Percentiles rank a stretch among this genome's conserved stretches.
Conservation (phyloP, 768 basidiomycete species). For the Rhodosporidiobolus odoratus region DNA sequence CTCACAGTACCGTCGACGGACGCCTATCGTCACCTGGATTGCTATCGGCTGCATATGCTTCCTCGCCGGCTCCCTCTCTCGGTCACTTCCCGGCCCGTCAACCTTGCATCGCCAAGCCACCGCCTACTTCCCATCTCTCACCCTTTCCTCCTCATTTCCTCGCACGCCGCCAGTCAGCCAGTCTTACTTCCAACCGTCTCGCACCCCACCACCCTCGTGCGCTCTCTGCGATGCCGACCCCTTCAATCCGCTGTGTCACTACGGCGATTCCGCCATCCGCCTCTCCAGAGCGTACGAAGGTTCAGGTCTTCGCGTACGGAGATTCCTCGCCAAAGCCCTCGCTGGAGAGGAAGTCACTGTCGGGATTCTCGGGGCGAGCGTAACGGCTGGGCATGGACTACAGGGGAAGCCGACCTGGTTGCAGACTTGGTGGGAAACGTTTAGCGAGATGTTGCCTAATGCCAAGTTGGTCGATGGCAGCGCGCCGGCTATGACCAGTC, state of each 20-base stretch:
- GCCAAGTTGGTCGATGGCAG: not conserved
- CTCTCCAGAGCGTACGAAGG: conserved; percentile 37
- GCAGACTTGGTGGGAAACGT: not conserved
- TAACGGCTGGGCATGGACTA: conserved; percentile 18
- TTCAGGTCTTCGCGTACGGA: conserved; percentile 25
- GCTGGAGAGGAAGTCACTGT: conserved; percentile 34
- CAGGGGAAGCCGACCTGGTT: not conserved
- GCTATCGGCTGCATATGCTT: not conserved
- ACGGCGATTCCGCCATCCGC: conserved; percentile 33
- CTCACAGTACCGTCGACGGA: not conserved
- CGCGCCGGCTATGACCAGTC: conserved; percentile 10
- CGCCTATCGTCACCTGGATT: not conserved
- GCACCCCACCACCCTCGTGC: not conserved
- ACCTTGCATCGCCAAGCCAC: not conserved
- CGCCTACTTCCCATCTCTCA: not conserved
- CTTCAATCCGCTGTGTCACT: conserved; percentile 30
- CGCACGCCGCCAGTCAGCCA: not conserved
- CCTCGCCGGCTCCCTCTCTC: not conserved
- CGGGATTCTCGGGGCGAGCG: conserved; percentile 38
- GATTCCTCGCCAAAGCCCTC: conserved; percentile 37
- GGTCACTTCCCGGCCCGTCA: not conserved
- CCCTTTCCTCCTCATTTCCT: not conserved
- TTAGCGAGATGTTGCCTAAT: conserved; percentile 13
- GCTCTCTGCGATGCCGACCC: conserved; percentile 3
- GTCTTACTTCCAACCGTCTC: not conserved